Evolutionary conservation across 176 grass and related monocot species (phyloP), one percentile per base, ranked within the genome.

Genomic region (Ananas comosus): DNA sequence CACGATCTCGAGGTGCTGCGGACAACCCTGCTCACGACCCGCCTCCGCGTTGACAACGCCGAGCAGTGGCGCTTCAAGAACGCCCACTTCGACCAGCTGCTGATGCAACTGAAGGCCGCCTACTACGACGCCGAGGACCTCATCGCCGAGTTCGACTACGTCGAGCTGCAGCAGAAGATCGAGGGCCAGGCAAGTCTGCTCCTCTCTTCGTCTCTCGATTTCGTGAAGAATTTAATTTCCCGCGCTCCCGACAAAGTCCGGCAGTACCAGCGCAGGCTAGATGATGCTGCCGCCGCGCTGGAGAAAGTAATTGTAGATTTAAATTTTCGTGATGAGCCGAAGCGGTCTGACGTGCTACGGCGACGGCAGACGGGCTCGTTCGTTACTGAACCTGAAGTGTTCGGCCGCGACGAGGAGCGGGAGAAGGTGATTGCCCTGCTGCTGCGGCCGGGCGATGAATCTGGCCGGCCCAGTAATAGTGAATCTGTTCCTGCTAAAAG

Each of bases 341-440:
- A 76, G 51, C 65, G 49, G 13, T 42, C 25, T 49, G 51, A 42
- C 27, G 69, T 13, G n/a, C 57, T 33, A 12, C 24, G 11, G 49
- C 59, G 64, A 56, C 49, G 51, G 50, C 48, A 69, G 68, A 78
- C 75, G 13, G 54, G 64, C 51, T 78, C 75, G 2, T 68, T 78
- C 25, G 9, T 78, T 2, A 52, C 65, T 3, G 65, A 68, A 67
- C 16, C 75, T 21, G 13, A 78, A 69, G 57, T 78, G 17, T 54
- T 68, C 63, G 75, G 75, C 1, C 51, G 65, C 17, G 50, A 57
- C 2, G 51, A 78, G 27, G 75, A 78, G 13, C 5, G 17, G 23
- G 75, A 78, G 51, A 78, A 59, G 64, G 52, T 69, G 63, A 63
- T 70, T 19, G 21, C 48, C 33, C 14, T 69, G 17, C n/a, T 52